Evolutionary conservation across 495 filamentous ascomycete species (phyloP).

Genomic region (Baudoinia panamericana): DNA sequence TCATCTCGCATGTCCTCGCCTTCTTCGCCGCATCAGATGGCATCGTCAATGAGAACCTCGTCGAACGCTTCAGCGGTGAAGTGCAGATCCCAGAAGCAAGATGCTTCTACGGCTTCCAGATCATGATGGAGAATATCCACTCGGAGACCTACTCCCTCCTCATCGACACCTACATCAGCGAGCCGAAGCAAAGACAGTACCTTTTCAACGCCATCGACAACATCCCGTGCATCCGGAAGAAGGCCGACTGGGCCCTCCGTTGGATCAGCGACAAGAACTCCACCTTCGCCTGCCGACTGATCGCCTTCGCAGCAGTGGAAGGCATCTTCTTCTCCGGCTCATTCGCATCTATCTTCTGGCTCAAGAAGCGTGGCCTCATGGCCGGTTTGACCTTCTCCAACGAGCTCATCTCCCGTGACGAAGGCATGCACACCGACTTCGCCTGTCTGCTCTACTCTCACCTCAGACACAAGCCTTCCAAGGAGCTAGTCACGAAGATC

Average conservation of each 20-base stretch:
- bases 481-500: slow-evolving; percentile 68
- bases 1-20: slow-evolving; percentile 94
- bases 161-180: slow-evolving; percentile 99
- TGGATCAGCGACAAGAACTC: slow-evolving; percentile 91
- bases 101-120: slow-evolving; percentile 99
- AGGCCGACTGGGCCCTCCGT: slow-evolving; percentile 91
- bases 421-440: slow-evolving; percentile 98
- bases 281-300: slow-evolving; percentile 87
- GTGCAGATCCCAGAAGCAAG: slow-evolving; percentile 96
- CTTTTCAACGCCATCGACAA: slow-evolving; percentile 98
- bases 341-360: slow-evolving; percentile 99
- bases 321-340: slow-evolving; percentile 99
- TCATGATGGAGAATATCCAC: slow-evolving; percentile 99
- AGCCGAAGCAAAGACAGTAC: slow-evolving; percentile 86
- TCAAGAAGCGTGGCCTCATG: slow-evolving; percentile 99
- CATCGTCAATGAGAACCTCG: slow-evolving; percentile 98
- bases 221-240: slow-evolving; percentile 92
- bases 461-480: slow-evolving; percentile 75
- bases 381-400: slow-evolving; percentile 97
- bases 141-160: slow-evolving; percentile 98
- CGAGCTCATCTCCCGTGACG: slow-evolving; percentile 98
- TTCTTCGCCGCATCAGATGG: slow-evolving; percentile 99
- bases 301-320: slow-evolving; percentile 95
- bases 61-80: slow-evolving; percentile 94
- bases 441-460: slow-evolving; percentile 94